phyloP scores from a whole-genome alignment of 805 yeast genomes.

The Wickerhamiella domercqiae region DNA sequence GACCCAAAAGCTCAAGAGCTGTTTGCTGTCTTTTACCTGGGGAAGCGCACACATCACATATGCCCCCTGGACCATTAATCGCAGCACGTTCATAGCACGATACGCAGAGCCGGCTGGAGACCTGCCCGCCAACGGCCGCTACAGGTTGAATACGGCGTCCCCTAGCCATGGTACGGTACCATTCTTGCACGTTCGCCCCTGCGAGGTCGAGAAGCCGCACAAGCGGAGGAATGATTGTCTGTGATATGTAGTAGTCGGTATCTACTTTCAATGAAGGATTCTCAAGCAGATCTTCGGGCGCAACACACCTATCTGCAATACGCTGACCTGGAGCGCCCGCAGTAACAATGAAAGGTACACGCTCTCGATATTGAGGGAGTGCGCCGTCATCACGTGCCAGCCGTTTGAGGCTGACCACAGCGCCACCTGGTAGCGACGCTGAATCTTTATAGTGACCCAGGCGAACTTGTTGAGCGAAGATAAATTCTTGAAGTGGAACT shows the following conservation, averaged over 20 bases:
- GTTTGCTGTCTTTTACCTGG: too few relatives aligned
- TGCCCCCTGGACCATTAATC: background rate
- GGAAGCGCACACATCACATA: constrained; percentile 2
- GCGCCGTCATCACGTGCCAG: constrained; percentile 51
- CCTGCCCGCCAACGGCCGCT: constrained; percentile 1
- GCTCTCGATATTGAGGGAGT: constrained; percentile 75
- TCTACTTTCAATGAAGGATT: constrained; percentile 39
- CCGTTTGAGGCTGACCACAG: constrained; percentile 53
- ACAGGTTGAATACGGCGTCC: background rate
- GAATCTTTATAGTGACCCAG: constrained; percentile 70
- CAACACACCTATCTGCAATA: constrained; percentile 59
- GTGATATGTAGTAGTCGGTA: constrained; percentile 68
- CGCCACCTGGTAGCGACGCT: constrained; percentile 69
- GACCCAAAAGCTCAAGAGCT: too few relatives aligned
- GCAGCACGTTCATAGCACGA: constrained; percentile 9
- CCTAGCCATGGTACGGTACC: constrained; percentile 60
- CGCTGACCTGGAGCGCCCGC: constrained; percentile 40
- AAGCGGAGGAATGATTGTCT: constrained; percentile 77
- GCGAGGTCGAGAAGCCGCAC: constrained; percentile 67
- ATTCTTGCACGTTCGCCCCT: constrained; percentile 63
- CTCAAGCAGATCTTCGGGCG: constrained; percentile 59
- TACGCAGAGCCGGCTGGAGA: constrained; percentile 9
- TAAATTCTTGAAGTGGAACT: constrained; percentile 63
- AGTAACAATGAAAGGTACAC: constrained; percentile 75
- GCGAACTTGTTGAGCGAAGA: constrained; percentile 82